phyloP scores from a whole-genome alignment of 768 basidiomycete genomes.

The Boletus rubroflammeus region DNA sequence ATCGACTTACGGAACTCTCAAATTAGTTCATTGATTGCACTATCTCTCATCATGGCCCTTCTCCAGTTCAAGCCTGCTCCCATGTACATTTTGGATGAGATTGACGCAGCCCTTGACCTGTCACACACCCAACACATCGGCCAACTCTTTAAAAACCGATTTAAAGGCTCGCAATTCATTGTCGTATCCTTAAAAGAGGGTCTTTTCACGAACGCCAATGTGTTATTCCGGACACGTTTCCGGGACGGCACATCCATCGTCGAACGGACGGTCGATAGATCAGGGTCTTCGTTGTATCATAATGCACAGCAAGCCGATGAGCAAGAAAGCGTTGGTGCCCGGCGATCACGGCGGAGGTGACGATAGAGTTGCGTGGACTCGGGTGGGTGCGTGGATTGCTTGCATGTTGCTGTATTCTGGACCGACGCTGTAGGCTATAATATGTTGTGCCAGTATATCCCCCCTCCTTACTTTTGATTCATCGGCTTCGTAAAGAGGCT shows the following conservation, averaged over 20 bases:
- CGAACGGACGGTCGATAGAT: constrained; percentile 70
- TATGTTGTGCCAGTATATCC: constrained; percentile 3
- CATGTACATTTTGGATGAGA: constrained; percentile 99
- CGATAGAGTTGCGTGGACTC: neutral
- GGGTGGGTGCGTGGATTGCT: neutral
- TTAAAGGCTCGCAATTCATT: constrained; percentile 98
- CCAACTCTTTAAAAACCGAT: constrained; percentile 93
- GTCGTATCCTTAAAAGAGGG: constrained; percentile 97
- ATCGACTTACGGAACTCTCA: neutral
- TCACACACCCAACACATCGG: constrained; percentile 98
- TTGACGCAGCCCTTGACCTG: constrained; percentile 94
- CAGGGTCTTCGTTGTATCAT: constrained; percentile 44
- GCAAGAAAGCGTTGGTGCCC: constrained; percentile 11
- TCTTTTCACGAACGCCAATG: constrained; percentile 96
- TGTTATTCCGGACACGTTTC: constrained; percentile 89
- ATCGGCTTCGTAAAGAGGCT: neutral
- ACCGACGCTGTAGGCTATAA: constrained; percentile 14
- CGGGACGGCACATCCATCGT: constrained; percentile 92
- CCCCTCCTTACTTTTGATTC: neutral
- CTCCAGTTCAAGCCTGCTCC: constrained; percentile 99
- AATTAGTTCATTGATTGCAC: constrained; percentile 87
- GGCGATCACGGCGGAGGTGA: constrained; percentile 19
- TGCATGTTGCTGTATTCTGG: neutral
- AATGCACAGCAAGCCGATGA: constrained; percentile 11
- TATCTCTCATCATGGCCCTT: constrained; percentile 97